Conservation (phyloP, 2,329 filamentous ascomycete species). For the Fusarium pseudonygamai region DNA sequence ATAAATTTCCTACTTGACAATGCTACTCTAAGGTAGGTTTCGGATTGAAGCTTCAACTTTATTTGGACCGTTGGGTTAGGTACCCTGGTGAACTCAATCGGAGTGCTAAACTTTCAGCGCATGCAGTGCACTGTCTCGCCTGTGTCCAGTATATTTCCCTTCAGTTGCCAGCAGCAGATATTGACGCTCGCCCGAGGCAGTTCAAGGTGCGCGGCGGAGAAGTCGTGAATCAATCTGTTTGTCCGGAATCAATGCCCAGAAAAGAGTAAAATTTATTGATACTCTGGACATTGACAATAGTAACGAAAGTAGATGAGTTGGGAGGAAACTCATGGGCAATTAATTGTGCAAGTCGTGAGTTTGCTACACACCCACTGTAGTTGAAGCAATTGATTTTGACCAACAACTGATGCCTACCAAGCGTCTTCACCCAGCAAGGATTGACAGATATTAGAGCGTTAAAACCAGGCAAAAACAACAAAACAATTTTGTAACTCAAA, state of each 20-base stretch:
- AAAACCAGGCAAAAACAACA: too few species aligned
- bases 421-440: neutral
- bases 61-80: neutral
- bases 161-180: neutral
- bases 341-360: too few species aligned
- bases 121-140: neutral
- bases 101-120: neutral
- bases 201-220: neutral
- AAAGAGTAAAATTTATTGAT: neutral
- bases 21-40: neutral
- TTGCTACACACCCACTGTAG: too few species aligned
- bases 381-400: neutral
- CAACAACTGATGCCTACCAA: neutral
- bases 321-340: neutral
- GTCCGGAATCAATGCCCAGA: neutral
- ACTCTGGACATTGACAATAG: fast-evolving
- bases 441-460: neutral
- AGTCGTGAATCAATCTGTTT: neutral
- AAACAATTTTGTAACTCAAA: neutral
- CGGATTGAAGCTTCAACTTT: neutral
- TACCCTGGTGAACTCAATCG: neutral
- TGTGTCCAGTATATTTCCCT: neutral
- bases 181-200: fast-evolving
- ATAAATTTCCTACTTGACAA: neutral
- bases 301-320: neutral